Evolutionary conservation across 768 basidiomycete genomes (phyloP).

Genomic region (Mrakia frigida): DNA sequence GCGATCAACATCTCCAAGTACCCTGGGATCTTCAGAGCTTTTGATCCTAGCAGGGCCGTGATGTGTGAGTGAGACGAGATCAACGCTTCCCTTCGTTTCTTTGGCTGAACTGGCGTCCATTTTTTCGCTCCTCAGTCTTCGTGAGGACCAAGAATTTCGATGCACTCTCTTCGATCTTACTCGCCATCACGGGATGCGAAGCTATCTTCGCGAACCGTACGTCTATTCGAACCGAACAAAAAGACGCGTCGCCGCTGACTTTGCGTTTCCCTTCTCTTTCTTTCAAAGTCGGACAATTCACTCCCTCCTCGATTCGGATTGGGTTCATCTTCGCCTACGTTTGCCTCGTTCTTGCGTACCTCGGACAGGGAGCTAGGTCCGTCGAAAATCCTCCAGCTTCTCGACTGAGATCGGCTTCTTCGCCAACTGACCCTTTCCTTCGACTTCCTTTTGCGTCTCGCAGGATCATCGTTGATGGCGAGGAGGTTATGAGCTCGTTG

Average conservation of each 20-base stretch:
- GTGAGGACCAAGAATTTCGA: slow-evolving; percentile 61
- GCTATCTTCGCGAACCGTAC: slow-evolving; percentile 23
- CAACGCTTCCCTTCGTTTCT: neutral
- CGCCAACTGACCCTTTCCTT: neutral
- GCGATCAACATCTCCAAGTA: slow-evolving; percentile 55
- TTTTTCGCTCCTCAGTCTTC: slow-evolving; percentile 49
- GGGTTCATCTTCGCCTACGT: slow-evolving; percentile 53
- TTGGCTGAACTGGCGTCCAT: slow-evolving; percentile 1
- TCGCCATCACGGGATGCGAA: slow-evolving; percentile 66
- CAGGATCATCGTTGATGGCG: slow-evolving; percentile 52
- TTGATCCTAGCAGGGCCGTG: slow-evolving; percentile 62
- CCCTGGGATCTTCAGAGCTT: slow-evolving; percentile 61
- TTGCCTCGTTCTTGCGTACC: slow-evolving; percentile 59
- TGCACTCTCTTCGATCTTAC: slow-evolving; percentile 54
- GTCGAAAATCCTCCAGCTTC: neutral
- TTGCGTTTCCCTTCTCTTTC: slow-evolving; percentile 1
- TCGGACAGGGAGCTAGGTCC: slow-evolving; percentile 61
- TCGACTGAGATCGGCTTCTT: too few species aligned
- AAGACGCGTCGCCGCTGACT: neutral
- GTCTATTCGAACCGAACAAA: too few species aligned
- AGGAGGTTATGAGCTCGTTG: slow-evolving; percentile 52
- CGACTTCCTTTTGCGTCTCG: neutral
- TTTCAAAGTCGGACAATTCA: slow-evolving; percentile 65
- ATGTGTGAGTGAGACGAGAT: slow-evolving; percentile 55
- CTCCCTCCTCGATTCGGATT: slow-evolving; percentile 6